These are phyloP conservation scores for Neurospora sp. DNA, from an alignment of 495 filamentous ascomycete genomes.

Conservation along the genomic window DNA sequence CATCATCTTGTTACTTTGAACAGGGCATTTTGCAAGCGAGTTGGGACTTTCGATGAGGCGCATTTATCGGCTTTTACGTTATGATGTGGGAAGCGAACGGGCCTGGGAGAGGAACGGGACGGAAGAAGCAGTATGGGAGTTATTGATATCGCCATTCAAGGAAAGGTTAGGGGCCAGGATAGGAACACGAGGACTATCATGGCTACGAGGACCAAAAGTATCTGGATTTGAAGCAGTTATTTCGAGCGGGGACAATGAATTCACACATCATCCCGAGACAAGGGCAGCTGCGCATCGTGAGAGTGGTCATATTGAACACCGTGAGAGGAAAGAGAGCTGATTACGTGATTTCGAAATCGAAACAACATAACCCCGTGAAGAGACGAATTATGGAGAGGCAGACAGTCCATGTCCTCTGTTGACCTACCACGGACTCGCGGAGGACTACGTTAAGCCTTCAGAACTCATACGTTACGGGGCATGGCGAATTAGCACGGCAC, in stretches of 20 bases:
- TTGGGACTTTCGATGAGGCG: background rate
- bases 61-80: background rate
- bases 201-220: background rate
- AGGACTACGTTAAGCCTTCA: background rate
- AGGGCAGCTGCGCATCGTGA: background rate
- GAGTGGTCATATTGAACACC: background rate
- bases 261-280: background rate
- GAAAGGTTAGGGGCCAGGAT: background rate
- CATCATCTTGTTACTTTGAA: background rate
- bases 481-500: background rate
- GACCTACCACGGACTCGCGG: background rate
- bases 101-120: background rate
- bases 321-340: background rate
- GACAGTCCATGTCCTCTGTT: background rate
- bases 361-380: background rate
- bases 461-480: background rate
- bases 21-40: background rate
- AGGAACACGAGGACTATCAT: background rate
- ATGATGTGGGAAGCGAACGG: background rate
- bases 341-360: background rate
- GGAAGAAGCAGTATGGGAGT: background rate
- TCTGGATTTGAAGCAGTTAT: background rate
- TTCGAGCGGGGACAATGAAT: background rate
- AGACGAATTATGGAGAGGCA: background rate
- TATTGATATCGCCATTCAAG: no score